A percentile compares a stretch with the other conserved stretches of the same genome.
These are phyloP conservation scores for Cynanchum wilfordii DNA, from an alignment of 257 asterid species.

Conservation along the genomic window DNA sequence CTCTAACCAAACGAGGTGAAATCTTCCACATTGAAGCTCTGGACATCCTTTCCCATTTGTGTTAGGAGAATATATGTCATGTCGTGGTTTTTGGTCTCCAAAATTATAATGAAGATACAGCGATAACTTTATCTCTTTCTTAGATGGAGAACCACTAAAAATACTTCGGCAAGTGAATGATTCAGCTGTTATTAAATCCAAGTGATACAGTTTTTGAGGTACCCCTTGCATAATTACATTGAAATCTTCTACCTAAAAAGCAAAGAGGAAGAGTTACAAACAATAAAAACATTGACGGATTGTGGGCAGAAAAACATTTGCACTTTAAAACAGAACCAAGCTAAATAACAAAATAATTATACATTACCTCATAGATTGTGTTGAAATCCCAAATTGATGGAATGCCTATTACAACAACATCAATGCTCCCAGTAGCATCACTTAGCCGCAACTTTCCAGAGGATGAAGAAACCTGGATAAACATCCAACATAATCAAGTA, in stretches of 20 bases:
- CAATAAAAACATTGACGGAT: not conserved
- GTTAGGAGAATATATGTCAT: conserved; percentile 29
- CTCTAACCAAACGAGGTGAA: conserved; percentile 57
- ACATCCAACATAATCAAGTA: conserved; percentile 19
- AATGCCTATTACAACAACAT: conserved; percentile 47
- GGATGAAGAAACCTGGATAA: conserved; percentile 57
- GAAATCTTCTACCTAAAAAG: conserved; percentile 55
- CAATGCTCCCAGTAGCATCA: conserved; percentile 88
- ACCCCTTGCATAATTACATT: conserved; percentile 55
- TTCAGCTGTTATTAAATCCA: conserved; percentile 33
- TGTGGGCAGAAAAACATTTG: not conserved
- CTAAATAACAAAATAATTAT: conserved; percentile 9
- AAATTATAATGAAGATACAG: conserved; percentile 39
- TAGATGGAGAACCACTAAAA: conserved; percentile 33
- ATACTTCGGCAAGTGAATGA: conserved; percentile 65
- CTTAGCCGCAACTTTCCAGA: conserved; percentile 85
- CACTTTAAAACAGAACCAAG: not conserved
- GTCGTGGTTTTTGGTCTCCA: conserved; percentile 31
- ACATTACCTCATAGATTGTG: conserved; percentile 56
- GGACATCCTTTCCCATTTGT: conserved; percentile 27
- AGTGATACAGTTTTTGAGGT: conserved; percentile 35
- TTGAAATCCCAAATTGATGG: conserved; percentile 47
- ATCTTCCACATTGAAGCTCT: conserved; percentile 55
- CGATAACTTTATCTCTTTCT: conserved; percentile 35
- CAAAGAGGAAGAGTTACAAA: not conserved